phyloP scores from a whole-genome alignment of 2,329 filamentous ascomycete genomes.

The Talaromyces sp. region DNA sequence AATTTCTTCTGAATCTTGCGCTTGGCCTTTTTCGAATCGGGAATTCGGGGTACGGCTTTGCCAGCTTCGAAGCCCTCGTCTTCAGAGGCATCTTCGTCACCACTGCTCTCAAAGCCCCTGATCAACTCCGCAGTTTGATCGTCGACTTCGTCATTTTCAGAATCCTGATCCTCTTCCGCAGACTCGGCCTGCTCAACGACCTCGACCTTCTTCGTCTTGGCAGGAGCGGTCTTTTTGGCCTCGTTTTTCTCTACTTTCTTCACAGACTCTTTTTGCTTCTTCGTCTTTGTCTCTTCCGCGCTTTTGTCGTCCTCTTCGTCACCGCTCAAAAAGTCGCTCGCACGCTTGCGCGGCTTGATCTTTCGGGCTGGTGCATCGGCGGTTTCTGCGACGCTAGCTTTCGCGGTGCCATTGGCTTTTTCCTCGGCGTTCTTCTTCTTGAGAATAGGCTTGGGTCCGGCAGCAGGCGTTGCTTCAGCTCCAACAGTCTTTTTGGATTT shows the following conservation, averaged over 20 bases:
- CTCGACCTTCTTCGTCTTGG: constrained; percentile 24
- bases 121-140: constrained; percentile 55
- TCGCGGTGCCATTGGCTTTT: constrained; percentile 21
- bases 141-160: constrained; percentile 35
- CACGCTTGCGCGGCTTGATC: constrained; percentile 46
- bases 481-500: constrained; percentile 57
- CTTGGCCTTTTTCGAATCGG: constrained; percentile 46
- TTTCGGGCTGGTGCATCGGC: constrained; percentile 33
- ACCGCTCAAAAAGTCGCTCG: constrained; percentile 48
- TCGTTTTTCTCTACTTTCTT: constrained; percentile 25
- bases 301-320: constrained; percentile 37
- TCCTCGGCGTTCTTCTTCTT: constrained; percentile 30
- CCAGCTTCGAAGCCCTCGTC: constrained; percentile 48
- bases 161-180: constrained; percentile 23
- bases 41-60: constrained; percentile 42
- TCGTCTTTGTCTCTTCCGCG: constrained; percentile 23
- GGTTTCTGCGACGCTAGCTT: constrained; percentile 28
- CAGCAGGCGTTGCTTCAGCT: constrained; percentile 27
- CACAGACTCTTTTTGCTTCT: constrained; percentile 44
- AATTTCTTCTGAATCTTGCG: constrained; percentile 52
- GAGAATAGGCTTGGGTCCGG: constrained; percentile 31
- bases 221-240: constrained; percentile 38
- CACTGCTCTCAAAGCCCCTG: constrained; percentile 55
- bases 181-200: constrained; percentile 27
- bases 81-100: constrained; percentile 47